Evolutionary conservation across 164 flowering plant species (phyloP).

Genomic region (Akebia trifoliata): DNA sequence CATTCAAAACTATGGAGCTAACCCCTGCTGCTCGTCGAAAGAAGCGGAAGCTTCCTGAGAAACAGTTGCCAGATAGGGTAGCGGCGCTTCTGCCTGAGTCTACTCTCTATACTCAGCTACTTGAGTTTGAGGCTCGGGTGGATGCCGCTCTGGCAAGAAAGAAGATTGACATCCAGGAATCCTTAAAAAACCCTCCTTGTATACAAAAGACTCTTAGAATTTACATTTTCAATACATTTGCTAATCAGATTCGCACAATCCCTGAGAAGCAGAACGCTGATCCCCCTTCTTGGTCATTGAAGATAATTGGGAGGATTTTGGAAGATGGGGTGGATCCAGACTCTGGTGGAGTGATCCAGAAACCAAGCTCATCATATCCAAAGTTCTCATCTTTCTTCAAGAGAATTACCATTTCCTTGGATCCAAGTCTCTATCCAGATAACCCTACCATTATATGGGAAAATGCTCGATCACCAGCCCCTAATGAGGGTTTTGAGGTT

Average conservation of each 20-base stretch:
- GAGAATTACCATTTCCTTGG: constrained; percentile 69
- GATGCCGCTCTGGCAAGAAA: constrained; percentile 71
- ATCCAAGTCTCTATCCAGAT: constrained; percentile 71
- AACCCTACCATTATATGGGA: constrained; percentile 80
- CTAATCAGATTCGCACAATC: constrained; percentile 42
- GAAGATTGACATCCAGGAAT: constrained; percentile 71
- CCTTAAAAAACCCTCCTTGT: constrained; percentile 53
- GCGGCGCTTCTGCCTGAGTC: constrained; percentile 78
- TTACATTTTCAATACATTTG: constrained; percentile 70
- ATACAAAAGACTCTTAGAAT: constrained; percentile 67
- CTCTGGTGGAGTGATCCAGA: constrained; percentile 35
- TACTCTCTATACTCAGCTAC: constrained; percentile 67
- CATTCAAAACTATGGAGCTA: constrained; percentile 70
- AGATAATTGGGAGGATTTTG: constrained; percentile 76
- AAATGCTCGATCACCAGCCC: constrained; percentile 56
- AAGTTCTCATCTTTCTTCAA: constrained; percentile 82
- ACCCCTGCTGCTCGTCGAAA: constrained; percentile 75
- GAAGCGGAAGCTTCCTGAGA: constrained; percentile 65
- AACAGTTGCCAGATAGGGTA: constrained; percentile 60
- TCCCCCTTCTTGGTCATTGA: constrained; percentile 79
- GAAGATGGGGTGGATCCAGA: constrained; percentile 64
- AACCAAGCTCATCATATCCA: constrained; percentile 33
- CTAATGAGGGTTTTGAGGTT: constrained; percentile 85
- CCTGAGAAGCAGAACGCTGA: constrained; percentile 47
- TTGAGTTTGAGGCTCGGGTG: constrained; percentile 66